phyloP scores from a whole-genome alignment of 2,329 filamentous ascomycete genomes.

The Thelonectria olida region DNA sequence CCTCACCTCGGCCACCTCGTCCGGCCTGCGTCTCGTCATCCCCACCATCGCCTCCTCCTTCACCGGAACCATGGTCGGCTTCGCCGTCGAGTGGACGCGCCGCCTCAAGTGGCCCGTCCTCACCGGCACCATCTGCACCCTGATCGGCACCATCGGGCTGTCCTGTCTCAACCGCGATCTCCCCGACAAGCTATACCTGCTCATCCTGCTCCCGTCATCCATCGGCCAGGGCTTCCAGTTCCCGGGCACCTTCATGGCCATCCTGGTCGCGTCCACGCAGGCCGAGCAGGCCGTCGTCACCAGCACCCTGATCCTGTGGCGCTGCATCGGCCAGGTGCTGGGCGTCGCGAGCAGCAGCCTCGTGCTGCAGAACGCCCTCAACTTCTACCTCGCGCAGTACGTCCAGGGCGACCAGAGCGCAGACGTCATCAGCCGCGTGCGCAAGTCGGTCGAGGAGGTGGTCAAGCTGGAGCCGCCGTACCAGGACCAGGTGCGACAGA shows the following conservation, averaged over 20 bases:
- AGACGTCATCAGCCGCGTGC: slow-evolving; percentile 60
- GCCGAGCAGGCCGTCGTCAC: slow-evolving; percentile 74
- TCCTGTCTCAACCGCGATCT: slow-evolving; percentile 60
- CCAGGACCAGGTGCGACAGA: slow-evolving; percentile 62
- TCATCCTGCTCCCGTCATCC: slow-evolving; percentile 65
- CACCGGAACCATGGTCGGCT: slow-evolving; percentile 66
- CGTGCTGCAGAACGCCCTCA: slow-evolving; percentile 76
- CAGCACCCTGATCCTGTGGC: slow-evolving; percentile 76
- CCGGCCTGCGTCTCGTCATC: slow-evolving; percentile 76
- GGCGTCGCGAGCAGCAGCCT: slow-evolving; percentile 78
- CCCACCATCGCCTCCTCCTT: slow-evolving; percentile 66
- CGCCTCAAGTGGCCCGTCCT: slow-evolving; percentile 68
- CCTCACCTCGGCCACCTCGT: slow-evolving; percentile 73
- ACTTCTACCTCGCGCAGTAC: slow-evolving; percentile 64
- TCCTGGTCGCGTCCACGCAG: slow-evolving; percentile 68
- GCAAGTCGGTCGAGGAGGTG: slow-evolving; percentile 65
- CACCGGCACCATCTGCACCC: slow-evolving; percentile 56
- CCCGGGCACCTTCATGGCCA: slow-evolving; percentile 69
- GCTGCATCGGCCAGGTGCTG: slow-evolving; percentile 75
- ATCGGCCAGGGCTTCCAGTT: slow-evolving; percentile 72
- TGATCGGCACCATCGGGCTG: slow-evolving; percentile 62
- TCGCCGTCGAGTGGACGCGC: slow-evolving; percentile 68
- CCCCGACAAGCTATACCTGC: slow-evolving; percentile 61
- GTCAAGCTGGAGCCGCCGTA: slow-evolving; percentile 54
- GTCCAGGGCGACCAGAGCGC: slow-evolving; percentile 69